These are phyloP conservation scores for Gaertneriomyces semiglobifer DNA, from an alignment of 192 early-diverging fungal species.

Conservation along the genomic window DNA sequence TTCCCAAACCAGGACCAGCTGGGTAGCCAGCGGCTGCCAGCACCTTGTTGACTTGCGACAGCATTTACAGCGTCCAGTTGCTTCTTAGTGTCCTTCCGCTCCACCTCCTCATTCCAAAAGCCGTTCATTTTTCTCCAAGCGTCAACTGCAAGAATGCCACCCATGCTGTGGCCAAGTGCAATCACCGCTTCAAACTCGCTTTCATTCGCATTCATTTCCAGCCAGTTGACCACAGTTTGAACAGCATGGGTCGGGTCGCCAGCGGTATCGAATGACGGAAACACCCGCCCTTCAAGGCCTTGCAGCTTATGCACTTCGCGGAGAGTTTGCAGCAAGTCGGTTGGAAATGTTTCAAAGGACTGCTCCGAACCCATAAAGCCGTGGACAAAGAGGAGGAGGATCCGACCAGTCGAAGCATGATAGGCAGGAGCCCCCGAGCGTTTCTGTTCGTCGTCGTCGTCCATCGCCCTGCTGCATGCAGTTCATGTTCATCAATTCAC, in stretches of 20 bases:
- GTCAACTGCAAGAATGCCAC: slow-evolving; percentile 47
- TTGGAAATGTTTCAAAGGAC: slow-evolving; percentile 46
- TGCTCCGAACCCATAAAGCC: slow-evolving; percentile 46
- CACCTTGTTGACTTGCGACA: neutral
- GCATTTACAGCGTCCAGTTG: neutral
- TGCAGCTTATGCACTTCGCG: slow-evolving; percentile 8
- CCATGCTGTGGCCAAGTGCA: slow-evolving; percentile 48
- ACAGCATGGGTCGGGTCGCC: slow-evolving; percentile 33
- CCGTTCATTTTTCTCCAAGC: slow-evolving; percentile 32
- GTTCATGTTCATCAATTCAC: too few relatives aligned
- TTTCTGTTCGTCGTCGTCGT: too few relatives aligned
- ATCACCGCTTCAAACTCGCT: slow-evolving; percentile 33
- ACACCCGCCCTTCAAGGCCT: slow-evolving; percentile 31
- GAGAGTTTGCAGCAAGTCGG: slow-evolving; percentile 31
- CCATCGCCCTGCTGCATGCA: too few relatives aligned
- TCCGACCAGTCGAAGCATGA: neutral
- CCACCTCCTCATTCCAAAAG: slow-evolving; percentile 8
- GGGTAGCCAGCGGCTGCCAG: too few relatives aligned
- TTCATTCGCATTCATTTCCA: slow-evolving; percentile 37
- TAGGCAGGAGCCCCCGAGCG: too few relatives aligned
- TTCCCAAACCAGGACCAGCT: too few relatives aligned
- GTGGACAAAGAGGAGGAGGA: slow-evolving; percentile 51
- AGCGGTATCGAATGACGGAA: slow-evolving; percentile 45
- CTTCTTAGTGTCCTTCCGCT: slow-evolving; percentile 5
- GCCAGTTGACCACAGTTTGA: slow-evolving; percentile 41